phyloP scores from a whole-genome alignment of 768 basidiomycete genomes.

The Austroboletus festivus region DNA sequence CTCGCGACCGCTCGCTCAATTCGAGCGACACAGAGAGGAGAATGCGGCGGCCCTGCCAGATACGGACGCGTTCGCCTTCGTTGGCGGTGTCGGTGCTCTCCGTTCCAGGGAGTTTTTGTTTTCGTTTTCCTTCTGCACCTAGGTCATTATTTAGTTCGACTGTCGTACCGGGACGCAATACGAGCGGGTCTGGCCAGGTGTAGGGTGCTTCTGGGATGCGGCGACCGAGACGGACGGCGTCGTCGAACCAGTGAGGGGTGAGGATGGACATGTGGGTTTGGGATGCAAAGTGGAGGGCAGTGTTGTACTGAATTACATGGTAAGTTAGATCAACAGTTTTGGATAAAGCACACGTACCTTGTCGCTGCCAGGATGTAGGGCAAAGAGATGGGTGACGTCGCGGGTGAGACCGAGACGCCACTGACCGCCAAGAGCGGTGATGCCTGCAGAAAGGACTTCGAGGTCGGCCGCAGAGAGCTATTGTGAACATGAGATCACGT shows the following conservation, averaged over 20 bases:
- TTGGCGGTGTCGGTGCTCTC: conserved; percentile 6
- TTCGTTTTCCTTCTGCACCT: conserved; percentile 19
- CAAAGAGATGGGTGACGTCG: conserved; percentile 87
- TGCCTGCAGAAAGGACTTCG: conserved; percentile 69
- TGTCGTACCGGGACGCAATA: conserved; percentile 35
- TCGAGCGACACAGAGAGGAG: conserved; percentile 61
- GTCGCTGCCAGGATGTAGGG: conserved; percentile 44
- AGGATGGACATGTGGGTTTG: conserved; percentile 62
- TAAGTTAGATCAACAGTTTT: not conserved
- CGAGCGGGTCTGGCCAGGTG: conserved; percentile 69
- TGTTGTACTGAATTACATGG: conserved; percentile 34
- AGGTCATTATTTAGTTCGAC: conserved; percentile 17
- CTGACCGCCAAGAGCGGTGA: conserved; percentile 77
- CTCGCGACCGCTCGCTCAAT: conserved; percentile 44
- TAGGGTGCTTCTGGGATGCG: conserved; percentile 54
- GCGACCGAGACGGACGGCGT: conserved; percentile 58
- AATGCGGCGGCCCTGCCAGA: conserved; percentile 62
- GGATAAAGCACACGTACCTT: conserved; percentile 31
- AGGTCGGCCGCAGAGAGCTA: conserved; percentile 63
- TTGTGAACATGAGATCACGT: not conserved
- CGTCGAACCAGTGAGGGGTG: conserved; percentile 94
- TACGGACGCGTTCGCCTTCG: conserved; percentile 34
- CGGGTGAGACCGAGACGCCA: conserved; percentile 73
- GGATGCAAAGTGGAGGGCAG: conserved; percentile 55
- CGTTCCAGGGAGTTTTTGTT: conserved; percentile 21